Percentiles rank a stretch among this genome's conserved stretches.
These are phyloP conservation scores for Cladosporium oxysporum DNA, from an alignment of 2,329 filamentous ascomycete genomes.

Conservation along the genomic window DNA sequence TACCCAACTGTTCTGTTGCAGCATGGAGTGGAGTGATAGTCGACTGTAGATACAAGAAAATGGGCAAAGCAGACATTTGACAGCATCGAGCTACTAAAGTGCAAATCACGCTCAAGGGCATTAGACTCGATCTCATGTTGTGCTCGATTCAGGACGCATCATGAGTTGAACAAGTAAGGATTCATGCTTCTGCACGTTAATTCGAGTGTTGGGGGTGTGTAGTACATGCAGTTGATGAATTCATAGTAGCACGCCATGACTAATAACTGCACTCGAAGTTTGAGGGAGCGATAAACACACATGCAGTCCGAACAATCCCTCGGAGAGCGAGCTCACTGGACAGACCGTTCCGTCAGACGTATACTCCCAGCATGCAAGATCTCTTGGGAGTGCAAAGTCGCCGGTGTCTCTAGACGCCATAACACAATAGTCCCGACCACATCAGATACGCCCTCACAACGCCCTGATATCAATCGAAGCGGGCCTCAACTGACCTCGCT, in stretches of 20 bases:
- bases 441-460: background rate
- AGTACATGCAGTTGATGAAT: background rate
- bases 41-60: background rate
- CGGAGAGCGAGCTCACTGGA: background rate
- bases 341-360: no score
- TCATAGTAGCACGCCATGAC: background rate
- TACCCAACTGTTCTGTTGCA: slow-evolving; percentile 6
- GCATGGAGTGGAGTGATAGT: slow-evolving; percentile 2
- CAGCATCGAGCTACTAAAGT: background rate
- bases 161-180: background rate
- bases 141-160: background rate
- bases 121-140: background rate
- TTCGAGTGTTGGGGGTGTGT: background rate
- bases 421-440: background rate
- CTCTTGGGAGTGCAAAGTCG: background rate
- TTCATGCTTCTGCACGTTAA: rapidly evolving
- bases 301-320: background rate
- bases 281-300: background rate
- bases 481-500: background rate
- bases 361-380: background rate
- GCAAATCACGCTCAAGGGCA: background rate
- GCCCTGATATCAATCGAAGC: background rate
- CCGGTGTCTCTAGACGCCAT: background rate
- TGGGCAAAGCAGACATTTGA: background rate
- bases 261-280: background rate